phyloP scores from a whole-genome alignment of 176 grass and related monocot genomes.

The Aegilops tauschii region DNA sequence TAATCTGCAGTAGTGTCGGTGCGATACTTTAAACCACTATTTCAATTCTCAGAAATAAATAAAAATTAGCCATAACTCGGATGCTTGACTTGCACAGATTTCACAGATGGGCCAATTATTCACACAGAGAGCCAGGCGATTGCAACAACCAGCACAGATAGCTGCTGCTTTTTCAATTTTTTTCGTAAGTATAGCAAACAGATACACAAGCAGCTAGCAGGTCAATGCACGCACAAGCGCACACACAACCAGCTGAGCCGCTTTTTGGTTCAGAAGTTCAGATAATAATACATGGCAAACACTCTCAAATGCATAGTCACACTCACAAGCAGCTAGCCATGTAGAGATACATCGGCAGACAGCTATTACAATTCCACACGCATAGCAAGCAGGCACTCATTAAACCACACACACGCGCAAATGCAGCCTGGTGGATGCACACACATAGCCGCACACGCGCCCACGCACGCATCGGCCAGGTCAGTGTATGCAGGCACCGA shows the following conservation, averaged over 20 bases:
- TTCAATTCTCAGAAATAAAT: too few species aligned
- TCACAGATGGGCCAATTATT: too few species aligned
- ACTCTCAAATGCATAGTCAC: neutral
- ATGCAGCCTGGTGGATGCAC: neutral
- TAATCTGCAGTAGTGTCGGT: too few species aligned
- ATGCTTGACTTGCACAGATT: too few species aligned
- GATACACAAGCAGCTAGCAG: neutral
- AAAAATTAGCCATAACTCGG: too few species aligned
- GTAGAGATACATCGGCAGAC: neutral
- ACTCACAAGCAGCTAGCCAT: neutral
- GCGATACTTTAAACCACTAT: too few species aligned
- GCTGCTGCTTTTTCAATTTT: neutral
- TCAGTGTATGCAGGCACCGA: neutral
- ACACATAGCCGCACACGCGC: neutral
- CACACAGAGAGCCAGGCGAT: too few species aligned
- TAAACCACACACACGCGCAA: neutral
- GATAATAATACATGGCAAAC: neutral
- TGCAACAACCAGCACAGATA: neutral
- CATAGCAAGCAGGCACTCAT: neutral
- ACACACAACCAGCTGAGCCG: too few species aligned
- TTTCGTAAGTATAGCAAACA: neutral
- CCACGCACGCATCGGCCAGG: neutral
- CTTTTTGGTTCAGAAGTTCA: neutral
- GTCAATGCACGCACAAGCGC: too few species aligned
- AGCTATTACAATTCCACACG: neutral